Evolutionary conservation across 257 asterid species (phyloP).

Genomic region (Rubia yunnanensis): DNA sequence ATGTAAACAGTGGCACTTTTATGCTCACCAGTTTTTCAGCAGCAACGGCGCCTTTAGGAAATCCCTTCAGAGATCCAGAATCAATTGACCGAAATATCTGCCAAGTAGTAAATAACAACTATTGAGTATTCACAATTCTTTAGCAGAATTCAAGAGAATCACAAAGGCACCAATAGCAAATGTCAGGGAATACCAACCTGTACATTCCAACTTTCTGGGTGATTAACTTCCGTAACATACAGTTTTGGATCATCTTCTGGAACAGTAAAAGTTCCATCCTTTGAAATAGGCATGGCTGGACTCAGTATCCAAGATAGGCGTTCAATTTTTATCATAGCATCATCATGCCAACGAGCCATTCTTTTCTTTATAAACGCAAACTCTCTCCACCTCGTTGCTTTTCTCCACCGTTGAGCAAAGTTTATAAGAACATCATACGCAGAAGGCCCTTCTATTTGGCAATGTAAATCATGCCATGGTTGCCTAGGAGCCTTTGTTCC

Average conservation of each 20-base stretch:
- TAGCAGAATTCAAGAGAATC: constrained; percentile 15
- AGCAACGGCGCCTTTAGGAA: constrained; percentile 49
- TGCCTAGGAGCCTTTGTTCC: constrained; percentile 89
- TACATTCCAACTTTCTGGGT: constrained; percentile 81
- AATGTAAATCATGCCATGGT: constrained; percentile 98
- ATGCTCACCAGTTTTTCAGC: constrained; percentile 52
- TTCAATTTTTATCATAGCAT: constrained; percentile 83
- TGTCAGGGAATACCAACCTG: constrained; percentile 45
- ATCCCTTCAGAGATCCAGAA: constrained; percentile 81
- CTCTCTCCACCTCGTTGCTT: constrained; percentile 87
- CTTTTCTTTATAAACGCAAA: constrained; percentile 64
- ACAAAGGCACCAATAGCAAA: constrained; percentile 10
- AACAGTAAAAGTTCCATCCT: constrained; percentile 34
- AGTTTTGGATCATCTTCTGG: constrained; percentile 64
- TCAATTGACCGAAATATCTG: constrained; percentile 94
- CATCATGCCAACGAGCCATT: constrained; percentile 72
- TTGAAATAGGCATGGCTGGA: constrained; percentile 44
- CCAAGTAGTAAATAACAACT: constrained; percentile 7
- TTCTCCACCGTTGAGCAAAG: constrained; percentile 98
- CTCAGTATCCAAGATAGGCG: constrained; percentile 92
- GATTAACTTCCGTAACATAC: constrained; percentile 38
- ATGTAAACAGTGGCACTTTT: background rate
- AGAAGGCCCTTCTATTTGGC: constrained; percentile 90
- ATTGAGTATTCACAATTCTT: background rate
- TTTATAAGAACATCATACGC: constrained; percentile 92